Evolutionary conservation across 2,329 filamentous ascomycete species (phyloP).

Genomic region (Decorospora gaudefroyi): DNA sequence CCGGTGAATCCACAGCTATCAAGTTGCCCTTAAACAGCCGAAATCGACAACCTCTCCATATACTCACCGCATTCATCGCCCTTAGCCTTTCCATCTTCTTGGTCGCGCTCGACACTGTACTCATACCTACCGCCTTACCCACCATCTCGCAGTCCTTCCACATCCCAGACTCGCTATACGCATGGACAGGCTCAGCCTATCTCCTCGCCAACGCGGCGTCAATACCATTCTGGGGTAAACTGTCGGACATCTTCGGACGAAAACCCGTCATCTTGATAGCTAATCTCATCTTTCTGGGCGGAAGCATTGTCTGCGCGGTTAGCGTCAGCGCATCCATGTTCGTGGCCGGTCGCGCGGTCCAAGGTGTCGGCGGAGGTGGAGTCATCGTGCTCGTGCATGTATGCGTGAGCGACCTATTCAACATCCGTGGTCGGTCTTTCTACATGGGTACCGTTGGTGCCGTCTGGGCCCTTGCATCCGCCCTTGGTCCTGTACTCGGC

Average conservation of each 20-base stretch:
- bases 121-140: constrained; percentile 68
- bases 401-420: constrained; percentile 60
- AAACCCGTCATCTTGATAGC: constrained; percentile 44
- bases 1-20: neutral
- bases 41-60: neutral
- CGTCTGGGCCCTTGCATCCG: constrained; percentile 61
- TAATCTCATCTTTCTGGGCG: constrained; percentile 54
- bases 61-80: constrained; percentile 36
- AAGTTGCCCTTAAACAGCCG: neutral
- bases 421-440: constrained; percentile 51
- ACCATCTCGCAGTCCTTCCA: constrained; percentile 67
- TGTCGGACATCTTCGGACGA: constrained; percentile 48
- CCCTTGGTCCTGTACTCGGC: constrained; percentile 59
- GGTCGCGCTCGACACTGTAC: constrained; percentile 58
- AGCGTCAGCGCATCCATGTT: constrained; percentile 57
- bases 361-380: constrained; percentile 60
- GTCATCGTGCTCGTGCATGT: constrained; percentile 59
- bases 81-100: constrained; percentile 48
- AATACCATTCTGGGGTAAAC: constrained; percentile 50
- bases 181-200: constrained; percentile 68
- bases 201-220: constrained; percentile 47
- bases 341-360: constrained; percentile 58
- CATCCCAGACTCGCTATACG: constrained; percentile 68
- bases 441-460: constrained; percentile 58
- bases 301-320: constrained; percentile 57